Percentiles rank a stretch among this genome's conserved stretches.
Evolutionary conservation across 176 grass and related monocot species (phyloP).

Genomic region (Eleusine coracana): DNA sequence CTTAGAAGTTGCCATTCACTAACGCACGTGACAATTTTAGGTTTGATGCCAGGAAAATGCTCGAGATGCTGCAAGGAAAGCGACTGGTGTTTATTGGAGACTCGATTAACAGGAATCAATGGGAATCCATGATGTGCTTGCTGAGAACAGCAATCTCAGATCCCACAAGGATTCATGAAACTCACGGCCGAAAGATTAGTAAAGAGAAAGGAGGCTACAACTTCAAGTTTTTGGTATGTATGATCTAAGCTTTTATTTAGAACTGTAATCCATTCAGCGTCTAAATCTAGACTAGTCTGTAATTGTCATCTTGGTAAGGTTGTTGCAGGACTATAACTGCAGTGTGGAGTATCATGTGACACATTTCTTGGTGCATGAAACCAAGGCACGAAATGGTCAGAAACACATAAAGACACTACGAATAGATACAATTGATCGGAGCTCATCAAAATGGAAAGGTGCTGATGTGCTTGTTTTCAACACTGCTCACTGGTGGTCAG

Average conservation of each 20-base stretch:
- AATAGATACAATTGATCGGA: slow-evolving; percentile 76
- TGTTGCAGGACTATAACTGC: slow-evolving; percentile 81
- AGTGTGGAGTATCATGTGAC: slow-evolving; percentile 85
- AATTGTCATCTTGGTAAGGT: slow-evolving; percentile 23
- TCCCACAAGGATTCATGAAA: slow-evolving; percentile 70
- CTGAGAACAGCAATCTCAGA: slow-evolving; percentile 55
- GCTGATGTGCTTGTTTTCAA: slow-evolving; percentile 91
- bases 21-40: slow-evolving; percentile 45
- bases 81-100: slow-evolving; percentile 84
- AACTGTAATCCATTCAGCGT: slow-evolving; percentile 25
- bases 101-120: slow-evolving; percentile 56
- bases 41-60: slow-evolving; percentile 71
- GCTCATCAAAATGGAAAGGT: slow-evolving; percentile 76
- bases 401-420: slow-evolving; percentile 62
- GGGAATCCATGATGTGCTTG: slow-evolving; percentile 99
- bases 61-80: slow-evolving; percentile 75
- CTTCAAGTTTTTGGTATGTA: slow-evolving; percentile 77
- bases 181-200: slow-evolving; percentile 63
- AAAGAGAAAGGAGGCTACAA: slow-evolving; percentile 84
- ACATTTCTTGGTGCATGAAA: slow-evolving; percentile 93
- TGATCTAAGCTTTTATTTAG: neutral
- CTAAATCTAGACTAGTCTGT: neutral
- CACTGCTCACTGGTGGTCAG: slow-evolving; percentile 96
- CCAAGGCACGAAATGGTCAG: slow-evolving; percentile 60
- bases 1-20: neutral